Evolutionary conservation across 257 asterid genomes (phyloP).

Genomic region (Ilex asprella): DNA sequence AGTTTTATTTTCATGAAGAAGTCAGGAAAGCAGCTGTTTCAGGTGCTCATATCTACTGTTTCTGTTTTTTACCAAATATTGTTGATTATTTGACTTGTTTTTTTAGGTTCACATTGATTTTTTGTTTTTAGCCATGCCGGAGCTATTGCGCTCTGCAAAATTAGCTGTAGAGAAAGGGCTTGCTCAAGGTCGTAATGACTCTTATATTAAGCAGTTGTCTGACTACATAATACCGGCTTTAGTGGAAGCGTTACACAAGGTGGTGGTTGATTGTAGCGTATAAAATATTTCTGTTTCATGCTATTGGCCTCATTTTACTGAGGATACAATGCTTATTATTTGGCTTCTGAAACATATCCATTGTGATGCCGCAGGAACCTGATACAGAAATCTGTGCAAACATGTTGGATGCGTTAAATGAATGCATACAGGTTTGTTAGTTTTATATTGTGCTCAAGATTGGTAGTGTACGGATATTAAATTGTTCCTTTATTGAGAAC

Average conservation of each 20-base stretch:
- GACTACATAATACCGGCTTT: constrained; percentile 72
- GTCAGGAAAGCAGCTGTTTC: constrained; percentile 98
- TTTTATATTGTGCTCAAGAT: neutral
- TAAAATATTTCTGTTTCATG: neutral
- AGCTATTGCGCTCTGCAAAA: constrained; percentile 85
- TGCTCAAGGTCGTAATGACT: constrained; percentile 81
- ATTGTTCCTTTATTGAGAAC: neutral
- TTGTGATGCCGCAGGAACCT: constrained; percentile 63
- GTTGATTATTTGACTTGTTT: neutral
- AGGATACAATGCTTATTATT: constrained; percentile 8
- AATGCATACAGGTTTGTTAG: constrained; percentile 69
- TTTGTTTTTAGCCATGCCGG: constrained; percentile 80
- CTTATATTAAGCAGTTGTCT: constrained; percentile 69
- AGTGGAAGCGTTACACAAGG: constrained; percentile 90
- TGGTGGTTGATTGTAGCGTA: constrained; percentile 10
- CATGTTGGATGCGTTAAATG: constrained; percentile 87
- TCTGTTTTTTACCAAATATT: constrained; percentile 10
- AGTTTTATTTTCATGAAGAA: constrained; percentile 97
- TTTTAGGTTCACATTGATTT: neutral
- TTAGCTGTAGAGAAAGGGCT: constrained; percentile 91
- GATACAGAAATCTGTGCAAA: constrained; percentile 86
- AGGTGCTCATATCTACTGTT: constrained; percentile 34
- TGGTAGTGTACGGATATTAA: neutral
- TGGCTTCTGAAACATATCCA: constrained; percentile 16
- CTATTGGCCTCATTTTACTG: neutral